A percentile compares a stretch with the other conserved stretches of the same genome.
phyloP scores from a whole-genome alignment of 495 filamentous ascomycete genomes.

The Bombardia bombarda region DNA sequence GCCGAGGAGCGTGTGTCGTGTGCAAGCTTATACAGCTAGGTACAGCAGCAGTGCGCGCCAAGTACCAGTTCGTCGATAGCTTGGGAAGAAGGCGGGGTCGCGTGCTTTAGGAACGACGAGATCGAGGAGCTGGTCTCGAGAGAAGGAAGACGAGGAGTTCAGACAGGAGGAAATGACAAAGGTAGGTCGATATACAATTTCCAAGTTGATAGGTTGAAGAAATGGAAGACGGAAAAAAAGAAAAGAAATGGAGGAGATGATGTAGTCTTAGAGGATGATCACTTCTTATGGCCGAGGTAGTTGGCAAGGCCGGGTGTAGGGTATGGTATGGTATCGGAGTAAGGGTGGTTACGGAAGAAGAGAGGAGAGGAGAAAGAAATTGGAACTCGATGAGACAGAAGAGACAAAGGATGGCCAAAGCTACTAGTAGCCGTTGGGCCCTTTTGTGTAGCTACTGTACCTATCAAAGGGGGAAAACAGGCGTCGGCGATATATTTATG shows the following conservation, averaged over 20 bases:
- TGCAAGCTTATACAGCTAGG: too few species aligned
- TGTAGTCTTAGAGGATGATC: not conserved
- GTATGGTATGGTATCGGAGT: too few species aligned
- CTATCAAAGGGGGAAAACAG: not conserved
- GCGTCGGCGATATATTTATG: slow-evolving; percentile 2
- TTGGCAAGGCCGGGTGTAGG: too few species aligned
- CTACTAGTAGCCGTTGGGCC: not conserved
- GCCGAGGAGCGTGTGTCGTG: too few species aligned
- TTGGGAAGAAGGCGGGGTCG: slow-evolving; percentile 17
- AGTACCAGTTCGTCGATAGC: too few species aligned
- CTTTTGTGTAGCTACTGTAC: too few species aligned
- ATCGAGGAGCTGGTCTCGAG: not conserved
- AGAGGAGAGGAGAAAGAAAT: not conserved
- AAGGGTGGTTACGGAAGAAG: not conserved
- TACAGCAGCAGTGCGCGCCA: too few species aligned
- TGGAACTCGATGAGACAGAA: not conserved
- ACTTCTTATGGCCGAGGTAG: too few species aligned
- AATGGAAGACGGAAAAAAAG: not conserved
- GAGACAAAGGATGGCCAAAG: not conserved
- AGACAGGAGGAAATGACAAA: too few species aligned
- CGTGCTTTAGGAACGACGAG: slow-evolving; percentile 9
- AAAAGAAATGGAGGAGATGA: not conserved
- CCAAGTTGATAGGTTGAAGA: too few species aligned
- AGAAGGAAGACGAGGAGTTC: not conserved
- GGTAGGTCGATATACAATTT: too few species aligned